Evolutionary conservation across 768 basidiomycete species (phyloP), one percentile per base, ranked within the genome.

Genomic region (Pleurotus platypus): DNA sequence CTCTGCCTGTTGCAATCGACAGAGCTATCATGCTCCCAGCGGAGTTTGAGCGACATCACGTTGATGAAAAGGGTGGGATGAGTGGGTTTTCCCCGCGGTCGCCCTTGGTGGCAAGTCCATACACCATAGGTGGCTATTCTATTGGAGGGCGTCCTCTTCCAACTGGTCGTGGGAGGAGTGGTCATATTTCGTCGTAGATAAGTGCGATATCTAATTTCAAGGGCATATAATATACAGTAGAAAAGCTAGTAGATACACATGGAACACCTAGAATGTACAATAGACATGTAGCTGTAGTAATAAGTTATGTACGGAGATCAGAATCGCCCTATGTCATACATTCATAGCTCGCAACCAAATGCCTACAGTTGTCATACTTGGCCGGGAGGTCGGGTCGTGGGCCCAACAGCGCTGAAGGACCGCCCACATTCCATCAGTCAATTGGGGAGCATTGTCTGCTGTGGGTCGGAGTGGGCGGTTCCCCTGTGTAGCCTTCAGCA

Each of bases 1-100:
- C 92, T 39, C 74, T 94, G 4, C 92, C 92, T 0, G 87, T 90
- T n/a, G 92, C 91, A 8, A 92, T 94, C 49, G 92, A 94, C 70
- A 84, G 94, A 55, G 91, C 94, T 0, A 82, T 95, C 54, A 79
- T 95, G 67, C 77, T 95, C 15, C 93, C 92, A 1, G 75, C 75
- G 37, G 90, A 92, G 58, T 82, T 82, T 59, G 64, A 77, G 39
- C 16, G 51, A 20, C 51, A 54, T 42, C 51, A 54, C 39, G 20
- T 54, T 11, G 51, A 54, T 26, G 51, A 54, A 22, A 54, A 54
- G n/a, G 51, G 51, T 42, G 22, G 11, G 15, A 24, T 20, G 22
- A 15, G 20, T 12, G 35, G 35, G 8, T 54, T 54, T 22, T 54
- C 51, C 9, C 51, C 51, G 7, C 22, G 38, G 3, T 42, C 51